Percentiles rank a stretch among this genome's conserved stretches.
These are phyloP conservation scores for Fusarium nodosum DNA, from an alignment of 2,329 filamentous ascomycete species.

Conservation along the genomic window DNA sequence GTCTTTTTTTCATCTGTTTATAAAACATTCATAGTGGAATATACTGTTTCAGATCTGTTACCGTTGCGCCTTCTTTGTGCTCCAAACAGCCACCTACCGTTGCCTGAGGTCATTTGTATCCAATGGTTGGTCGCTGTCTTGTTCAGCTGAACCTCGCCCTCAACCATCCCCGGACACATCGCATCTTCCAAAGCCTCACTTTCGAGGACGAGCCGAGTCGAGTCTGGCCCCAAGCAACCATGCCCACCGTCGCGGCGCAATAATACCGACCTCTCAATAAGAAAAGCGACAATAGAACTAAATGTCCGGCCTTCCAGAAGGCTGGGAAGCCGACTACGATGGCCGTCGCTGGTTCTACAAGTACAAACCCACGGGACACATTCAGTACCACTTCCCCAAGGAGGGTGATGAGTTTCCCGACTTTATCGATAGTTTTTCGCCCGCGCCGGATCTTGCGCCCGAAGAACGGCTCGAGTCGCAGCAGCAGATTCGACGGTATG, in stretches of 20 bases:
- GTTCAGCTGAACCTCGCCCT: conserved; percentile 37
- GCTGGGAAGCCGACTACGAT: conserved; percentile 72
- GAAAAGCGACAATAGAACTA: conserved; percentile 35
- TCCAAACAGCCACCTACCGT: conserved; percentile 9
- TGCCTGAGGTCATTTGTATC: conserved; percentile 26
- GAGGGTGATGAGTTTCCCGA: conserved; percentile 71
- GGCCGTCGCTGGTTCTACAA: conserved; percentile 70
- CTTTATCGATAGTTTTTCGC: conserved; percentile 58
- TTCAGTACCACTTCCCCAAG: conserved; percentile 69
- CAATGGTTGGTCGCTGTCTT: conserved; percentile 25
- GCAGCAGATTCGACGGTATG: conserved; percentile 60
- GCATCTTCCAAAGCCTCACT: conserved; percentile 21
- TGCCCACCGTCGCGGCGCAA: conserved; percentile 33
- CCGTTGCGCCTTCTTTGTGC: conserved; percentile 20
- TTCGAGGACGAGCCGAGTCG: conserved; percentile 1
- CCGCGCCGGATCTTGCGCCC: conserved; percentile 60
- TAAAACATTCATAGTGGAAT: neutral
- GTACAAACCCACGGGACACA: conserved; percentile 66
- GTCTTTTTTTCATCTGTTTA: neutral
- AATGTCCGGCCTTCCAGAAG: conserved; percentile 60
- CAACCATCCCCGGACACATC: conserved; percentile 28
- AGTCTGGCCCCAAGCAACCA: conserved; percentile 17
- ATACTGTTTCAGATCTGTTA: neutral
- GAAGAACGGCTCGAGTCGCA: conserved; percentile 67
- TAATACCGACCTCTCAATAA: conserved; percentile 24